phyloP scores from a whole-genome alignment of 2,329 filamentous ascomycete genomes.

The Xylaria sp. region DNA sequence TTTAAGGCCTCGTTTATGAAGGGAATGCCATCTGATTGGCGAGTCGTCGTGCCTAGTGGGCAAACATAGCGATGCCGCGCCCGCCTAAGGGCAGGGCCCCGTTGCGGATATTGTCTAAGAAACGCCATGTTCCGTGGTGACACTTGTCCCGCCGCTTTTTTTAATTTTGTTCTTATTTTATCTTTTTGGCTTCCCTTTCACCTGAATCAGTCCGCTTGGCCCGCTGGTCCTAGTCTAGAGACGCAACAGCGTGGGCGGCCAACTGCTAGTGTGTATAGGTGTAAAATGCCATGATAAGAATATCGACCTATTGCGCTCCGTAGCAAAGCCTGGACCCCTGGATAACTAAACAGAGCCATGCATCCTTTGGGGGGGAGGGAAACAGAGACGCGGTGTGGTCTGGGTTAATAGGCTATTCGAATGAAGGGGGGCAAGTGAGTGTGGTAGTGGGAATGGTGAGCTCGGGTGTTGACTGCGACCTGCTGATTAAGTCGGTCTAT shows the following conservation, averaged over 20 bases:
- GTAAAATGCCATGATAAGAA: constrained; percentile 26
- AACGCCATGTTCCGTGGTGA: constrained; percentile 21
- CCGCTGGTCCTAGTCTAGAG: constrained; percentile 13
- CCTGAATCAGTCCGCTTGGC: constrained; percentile 1
- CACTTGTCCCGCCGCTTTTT: constrained; percentile 19
- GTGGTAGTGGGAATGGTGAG: constrained; percentile 12
- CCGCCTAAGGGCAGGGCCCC: constrained; percentile 8
- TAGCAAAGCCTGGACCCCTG: constrained; percentile 24
- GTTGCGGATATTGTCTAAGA: constrained; percentile 18
- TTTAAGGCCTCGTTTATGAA: not conserved
- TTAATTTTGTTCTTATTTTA: constrained; percentile 11
- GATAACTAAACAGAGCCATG: constrained; percentile 29
- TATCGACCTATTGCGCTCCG: constrained; percentile 32
- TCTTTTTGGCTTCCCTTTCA: not conserved
- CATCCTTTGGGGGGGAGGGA: not conserved
- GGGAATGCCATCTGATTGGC: constrained; percentile 22
- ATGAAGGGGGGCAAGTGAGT: constrained; percentile 6
- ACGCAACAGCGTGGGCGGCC: constrained; percentile 8
- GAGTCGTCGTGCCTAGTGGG: not conserved
- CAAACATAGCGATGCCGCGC: constrained; percentile 12
- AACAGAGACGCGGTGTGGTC: constrained; percentile 23
- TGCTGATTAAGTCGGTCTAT: constrained; percentile 46
- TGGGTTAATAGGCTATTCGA: constrained; percentile 30
- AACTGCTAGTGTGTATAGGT: not conserved
- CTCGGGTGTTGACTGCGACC: constrained; percentile 9